These are phyloP conservation scores for Ceratocystis lukuohia DNA, from an alignment of 2,329 filamentous ascomycete genomes.

Conservation along the genomic window DNA sequence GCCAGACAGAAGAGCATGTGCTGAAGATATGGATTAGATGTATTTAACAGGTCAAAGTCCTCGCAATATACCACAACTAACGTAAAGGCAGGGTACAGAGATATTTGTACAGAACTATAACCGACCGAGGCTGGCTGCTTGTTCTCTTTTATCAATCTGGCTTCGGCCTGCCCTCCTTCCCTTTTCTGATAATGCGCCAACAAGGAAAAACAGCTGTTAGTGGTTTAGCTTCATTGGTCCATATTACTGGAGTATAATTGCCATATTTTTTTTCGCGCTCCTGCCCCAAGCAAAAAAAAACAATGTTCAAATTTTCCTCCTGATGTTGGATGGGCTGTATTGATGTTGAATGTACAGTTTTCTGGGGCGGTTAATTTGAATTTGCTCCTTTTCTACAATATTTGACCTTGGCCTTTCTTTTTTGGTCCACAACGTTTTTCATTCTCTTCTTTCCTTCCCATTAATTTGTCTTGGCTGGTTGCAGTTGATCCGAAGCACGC, in stretches of 20 bases:
- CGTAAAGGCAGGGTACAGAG: no score
- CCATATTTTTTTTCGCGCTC: background rate
- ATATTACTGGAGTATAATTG: constrained; percentile 3
- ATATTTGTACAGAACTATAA: no score
- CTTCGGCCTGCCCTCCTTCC: no score
- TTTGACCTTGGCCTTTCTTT: background rate
- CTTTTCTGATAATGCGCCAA: background rate
- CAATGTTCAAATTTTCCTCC: constrained; percentile 8
- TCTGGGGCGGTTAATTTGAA: constrained; percentile 2
- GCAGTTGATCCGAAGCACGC: background rate
- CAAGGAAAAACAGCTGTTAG: background rate
- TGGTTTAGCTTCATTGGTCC: constrained; percentile 1
- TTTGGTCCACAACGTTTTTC: background rate
- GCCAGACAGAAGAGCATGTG: background rate
- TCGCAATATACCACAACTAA: no score
- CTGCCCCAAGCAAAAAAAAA: constrained; percentile 4
- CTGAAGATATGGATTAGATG: no score
- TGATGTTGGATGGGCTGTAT: background rate
- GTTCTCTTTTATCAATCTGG: no score
- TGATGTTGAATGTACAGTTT: background rate
- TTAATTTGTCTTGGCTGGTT: background rate
- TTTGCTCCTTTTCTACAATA: constrained; percentile 5
- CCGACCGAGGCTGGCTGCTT: no score
- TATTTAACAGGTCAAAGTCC: no score
- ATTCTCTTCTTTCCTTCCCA: no score